Evolutionary conservation across 129 eudicot genomes (phyloP).

Genomic region (Pittosporum tobira): DNA sequence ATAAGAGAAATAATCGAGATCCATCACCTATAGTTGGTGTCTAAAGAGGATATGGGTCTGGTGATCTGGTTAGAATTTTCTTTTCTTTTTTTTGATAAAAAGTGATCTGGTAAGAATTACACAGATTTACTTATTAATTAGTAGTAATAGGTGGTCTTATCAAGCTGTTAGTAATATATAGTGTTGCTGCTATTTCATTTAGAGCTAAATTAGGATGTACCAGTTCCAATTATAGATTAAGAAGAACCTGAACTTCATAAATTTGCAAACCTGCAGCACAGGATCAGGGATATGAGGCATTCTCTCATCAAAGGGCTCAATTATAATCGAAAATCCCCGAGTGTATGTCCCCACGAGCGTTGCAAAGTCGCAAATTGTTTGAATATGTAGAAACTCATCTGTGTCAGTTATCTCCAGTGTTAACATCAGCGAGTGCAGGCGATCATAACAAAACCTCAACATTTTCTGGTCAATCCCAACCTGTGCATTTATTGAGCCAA

Average conservation of each 20-base stretch:
- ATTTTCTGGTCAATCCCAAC: slow-evolving; percentile 94
- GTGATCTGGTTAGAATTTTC: no score
- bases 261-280: slow-evolving; percentile 70
- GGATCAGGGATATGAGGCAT: slow-evolving; percentile 99
- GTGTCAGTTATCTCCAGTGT: slow-evolving; percentile 94
- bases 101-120: no score
- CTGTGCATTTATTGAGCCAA: slow-evolving; percentile 61
- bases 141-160: background rate
- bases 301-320: slow-evolving; percentile 95
- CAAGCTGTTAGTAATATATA: background rate
- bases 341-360: slow-evolving; percentile 94
- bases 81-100: no score
- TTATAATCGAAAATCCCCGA: slow-evolving; percentile 89
- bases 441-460: slow-evolving; percentile 84
- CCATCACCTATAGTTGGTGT: no score
- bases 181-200: background rate
- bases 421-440: slow-evolving; percentile 81
- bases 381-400: slow-evolving; percentile 80
- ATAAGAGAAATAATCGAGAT: background rate
- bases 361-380: slow-evolving; percentile 92
- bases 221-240: background rate
- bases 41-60: no score
- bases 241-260: background rate
- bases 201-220: background rate
- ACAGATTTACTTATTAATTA: no score